These are phyloP conservation scores for Cocos nucifera DNA, from an alignment of 176 grass and related monocot species.

Conservation along the genomic window DNA sequence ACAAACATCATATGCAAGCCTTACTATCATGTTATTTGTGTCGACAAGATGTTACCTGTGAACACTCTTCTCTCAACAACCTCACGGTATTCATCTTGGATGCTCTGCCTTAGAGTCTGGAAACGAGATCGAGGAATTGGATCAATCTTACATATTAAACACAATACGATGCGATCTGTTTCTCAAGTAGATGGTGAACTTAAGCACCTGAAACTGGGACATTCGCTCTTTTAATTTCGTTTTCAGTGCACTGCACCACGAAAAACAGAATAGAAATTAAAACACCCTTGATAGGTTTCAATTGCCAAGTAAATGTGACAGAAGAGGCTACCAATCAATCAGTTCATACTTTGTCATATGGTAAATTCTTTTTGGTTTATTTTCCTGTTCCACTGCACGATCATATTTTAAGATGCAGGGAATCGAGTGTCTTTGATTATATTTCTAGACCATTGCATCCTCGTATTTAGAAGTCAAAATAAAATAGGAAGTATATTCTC, in stretches of 20 bases:
- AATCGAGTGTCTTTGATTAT: too few species aligned
- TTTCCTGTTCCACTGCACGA: not conserved
- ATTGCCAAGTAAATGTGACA: too few species aligned
- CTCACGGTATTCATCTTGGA: conserved; percentile 32
- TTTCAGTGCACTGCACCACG: conserved; percentile 26
- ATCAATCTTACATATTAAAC: not conserved
- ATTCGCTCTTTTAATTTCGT: conserved; percentile 42
- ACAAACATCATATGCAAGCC: not conserved
- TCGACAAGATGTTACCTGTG: conserved; percentile 19
- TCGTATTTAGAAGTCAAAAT: too few species aligned
- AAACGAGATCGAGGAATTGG: not conserved
- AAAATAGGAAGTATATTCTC: too few species aligned
- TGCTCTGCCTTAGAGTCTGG: conserved; percentile 31
- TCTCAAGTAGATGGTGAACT: not conserved
- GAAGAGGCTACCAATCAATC: too few species aligned
- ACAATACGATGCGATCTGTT: too few species aligned
- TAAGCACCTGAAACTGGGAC: conserved; percentile 30
- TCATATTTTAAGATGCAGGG: not conserved
- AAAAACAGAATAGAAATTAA: not conserved
- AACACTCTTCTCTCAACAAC: conserved; percentile 38
- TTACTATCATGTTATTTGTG: too few species aligned
- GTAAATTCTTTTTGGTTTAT: too few species aligned
- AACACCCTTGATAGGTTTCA: too few species aligned
- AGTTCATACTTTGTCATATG: too few species aligned
- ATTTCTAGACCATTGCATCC: too few species aligned